Evolutionary conservation across 2,329 filamentous ascomycete genomes (phyloP).

Genomic region (Beauveria scarabaeidicola): DNA sequence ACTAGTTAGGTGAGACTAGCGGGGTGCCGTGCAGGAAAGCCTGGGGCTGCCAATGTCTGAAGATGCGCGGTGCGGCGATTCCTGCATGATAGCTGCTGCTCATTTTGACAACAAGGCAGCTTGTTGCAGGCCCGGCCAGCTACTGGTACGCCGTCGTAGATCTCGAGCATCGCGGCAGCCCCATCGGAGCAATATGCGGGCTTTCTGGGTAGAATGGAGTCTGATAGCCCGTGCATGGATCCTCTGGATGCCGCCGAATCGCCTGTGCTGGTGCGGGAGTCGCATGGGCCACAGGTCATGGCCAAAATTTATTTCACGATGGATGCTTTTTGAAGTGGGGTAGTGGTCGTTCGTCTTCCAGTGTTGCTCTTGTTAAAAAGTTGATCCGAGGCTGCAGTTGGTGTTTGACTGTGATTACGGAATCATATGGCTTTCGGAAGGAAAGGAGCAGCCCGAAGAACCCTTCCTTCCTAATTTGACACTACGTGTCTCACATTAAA

Average conservation of each 20-base stretch:
- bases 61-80: constrained; percentile 9
- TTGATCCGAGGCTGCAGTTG: constrained; percentile 1
- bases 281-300: background rate
- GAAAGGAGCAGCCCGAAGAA: background rate
- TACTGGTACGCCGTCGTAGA: constrained; percentile 9
- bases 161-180: constrained; percentile 7
- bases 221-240: constrained; percentile 1
- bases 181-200: constrained; percentile 10
- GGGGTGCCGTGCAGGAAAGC: constrained; percentile 1
- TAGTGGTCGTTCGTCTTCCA: background rate
- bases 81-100: constrained; percentile 8
- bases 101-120: background rate
- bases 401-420: background rate
- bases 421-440: background rate
- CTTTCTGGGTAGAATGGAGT: background rate
- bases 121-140: constrained; percentile 4
- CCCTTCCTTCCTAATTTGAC: constrained; percentile 3
- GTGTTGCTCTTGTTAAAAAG: background rate
- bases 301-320: background rate
- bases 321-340: background rate
- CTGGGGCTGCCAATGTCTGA: background rate
- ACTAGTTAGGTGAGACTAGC: background rate
- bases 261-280: background rate
- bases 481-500: background rate
- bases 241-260: background rate